Percentiles rank a stretch among this genome's conserved stretches.
phyloP scores from a whole-genome alignment of 2,329 filamentous ascomycete species.

The Grosmannia clavigera region DNA sequence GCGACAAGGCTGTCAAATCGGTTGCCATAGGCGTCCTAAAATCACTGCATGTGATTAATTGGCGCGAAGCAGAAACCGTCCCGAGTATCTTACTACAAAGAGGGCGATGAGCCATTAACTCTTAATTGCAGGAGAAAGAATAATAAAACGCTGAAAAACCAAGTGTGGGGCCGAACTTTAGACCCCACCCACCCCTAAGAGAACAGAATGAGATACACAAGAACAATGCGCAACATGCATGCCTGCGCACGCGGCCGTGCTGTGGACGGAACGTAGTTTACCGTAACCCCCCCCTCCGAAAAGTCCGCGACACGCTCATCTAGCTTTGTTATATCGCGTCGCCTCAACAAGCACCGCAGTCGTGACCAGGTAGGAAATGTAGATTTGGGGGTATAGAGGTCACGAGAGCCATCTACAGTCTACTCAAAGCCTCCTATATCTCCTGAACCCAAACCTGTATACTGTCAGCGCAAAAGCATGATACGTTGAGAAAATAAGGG shows the following conservation, averaged over 20 bases:
- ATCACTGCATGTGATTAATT: no score
- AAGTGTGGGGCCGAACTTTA: no score
- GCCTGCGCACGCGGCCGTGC: not conserved
- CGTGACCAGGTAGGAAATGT: not conserved
- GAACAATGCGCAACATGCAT: not conserved
- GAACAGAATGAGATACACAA: not conserved
- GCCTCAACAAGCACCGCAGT: not conserved
- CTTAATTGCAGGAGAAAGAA: no score
- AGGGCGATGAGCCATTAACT: no score
- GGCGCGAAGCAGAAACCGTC: no score
- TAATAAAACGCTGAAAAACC: not conserved
- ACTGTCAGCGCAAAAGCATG: not conserved
- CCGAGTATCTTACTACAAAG: no score
- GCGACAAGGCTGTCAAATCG: no score
- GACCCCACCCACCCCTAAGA: no score
- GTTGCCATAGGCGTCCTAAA: no score
- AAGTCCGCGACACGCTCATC: not conserved
- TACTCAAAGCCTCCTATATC: conserved; percentile 11
- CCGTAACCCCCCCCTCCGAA: no score
- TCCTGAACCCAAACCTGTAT: conserved; percentile 22
- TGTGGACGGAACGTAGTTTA: not conserved
- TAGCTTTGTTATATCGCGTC: not conserved
- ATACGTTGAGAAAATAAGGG: not conserved
- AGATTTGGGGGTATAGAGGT: not conserved
- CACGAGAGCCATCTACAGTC: not conserved